Conservation (phyloP, 345 rosid species). For the Balakata baccata region DNA sequence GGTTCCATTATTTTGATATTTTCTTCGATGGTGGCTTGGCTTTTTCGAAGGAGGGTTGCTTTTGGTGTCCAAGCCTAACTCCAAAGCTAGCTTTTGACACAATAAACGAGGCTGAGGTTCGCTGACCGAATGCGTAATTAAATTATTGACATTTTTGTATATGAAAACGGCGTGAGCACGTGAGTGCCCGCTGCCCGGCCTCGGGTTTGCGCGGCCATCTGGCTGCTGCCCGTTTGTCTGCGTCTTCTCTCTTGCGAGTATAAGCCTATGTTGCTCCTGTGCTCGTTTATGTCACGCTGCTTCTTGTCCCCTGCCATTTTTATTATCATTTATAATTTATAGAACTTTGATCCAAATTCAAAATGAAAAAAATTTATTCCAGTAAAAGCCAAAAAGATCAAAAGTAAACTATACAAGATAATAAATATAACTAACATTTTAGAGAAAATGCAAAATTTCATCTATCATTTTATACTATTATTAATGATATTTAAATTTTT, state of each 20-base stretch:
- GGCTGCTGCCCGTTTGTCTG: neutral
- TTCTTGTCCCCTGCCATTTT: too few relatives aligned
- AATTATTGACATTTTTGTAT: constrained; percentile 35
- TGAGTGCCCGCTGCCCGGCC: constrained; percentile 44
- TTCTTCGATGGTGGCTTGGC: constrained; percentile 27
- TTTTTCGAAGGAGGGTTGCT: constrained; percentile 30
- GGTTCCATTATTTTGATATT: constrained; percentile 31
- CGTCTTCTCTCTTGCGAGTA: neutral
- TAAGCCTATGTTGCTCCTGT: neutral
- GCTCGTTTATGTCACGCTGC: constrained; percentile 2
- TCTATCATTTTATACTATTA: too few relatives aligned
- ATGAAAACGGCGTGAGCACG: constrained; percentile 31
- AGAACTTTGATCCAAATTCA: too few relatives aligned
- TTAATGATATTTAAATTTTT: too few relatives aligned
- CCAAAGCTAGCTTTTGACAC: constrained; percentile 34
- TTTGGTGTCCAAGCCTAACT: constrained; percentile 36
- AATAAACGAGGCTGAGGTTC: constrained; percentile 23
- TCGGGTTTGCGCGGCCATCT: neutral
- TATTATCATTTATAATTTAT: too few relatives aligned
- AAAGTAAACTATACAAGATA: too few relatives aligned
- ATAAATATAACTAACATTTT: too few relatives aligned
- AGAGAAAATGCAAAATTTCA: too few relatives aligned
- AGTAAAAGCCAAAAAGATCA: too few relatives aligned
- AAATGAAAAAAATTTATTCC: too few relatives aligned
- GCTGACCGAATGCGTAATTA: constrained; percentile 18